Base-by-base conservation (phyloP, 257 asterid genomes). In the Solanum rostratum region DNA sequence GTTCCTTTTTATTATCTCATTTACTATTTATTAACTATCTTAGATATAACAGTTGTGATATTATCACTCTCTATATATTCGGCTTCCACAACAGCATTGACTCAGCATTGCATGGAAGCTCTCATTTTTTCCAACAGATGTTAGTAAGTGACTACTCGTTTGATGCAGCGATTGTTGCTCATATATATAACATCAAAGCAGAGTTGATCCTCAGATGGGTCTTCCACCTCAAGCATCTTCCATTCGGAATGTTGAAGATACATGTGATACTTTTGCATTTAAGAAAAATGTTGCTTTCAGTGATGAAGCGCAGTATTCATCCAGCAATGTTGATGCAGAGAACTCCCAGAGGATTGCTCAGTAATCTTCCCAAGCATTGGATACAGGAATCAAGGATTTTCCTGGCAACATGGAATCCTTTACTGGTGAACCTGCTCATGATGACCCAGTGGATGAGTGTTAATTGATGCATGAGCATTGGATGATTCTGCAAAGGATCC, bases 161-260 rank as follows among this genome's bases (percentile, higher is more conserved):
- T 86, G 99, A 96, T 83, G 98, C 97, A 69, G 99, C 99, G 85
- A 95, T 96, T 88, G 98, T 97, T 73, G 97, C 98, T 84, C 99
- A 96, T 85, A 91, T 95, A 83, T 86, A 88, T 88, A 94, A 86
- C 97, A 93, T 86, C 95, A 93, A 78, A 90, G 85, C 90, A 89
- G 85, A 92, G 87, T 82, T 10, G 89, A 84, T 71, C 82, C 54
- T 53, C 95, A 90, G 87, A 90, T 87, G 74, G 90, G 84, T 37
- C 86, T 85, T 82, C 80, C 84, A 59, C 87, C 93, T 79, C 90
- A 88, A 45, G 86, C 84, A 80, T 89, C 97, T 86, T 92, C 97
- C 55, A 92, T 95, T 83, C 95, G 97, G 98, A 97, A 95, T 84
- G 97, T 93, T 86, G 99, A 96, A 88, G 99, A 95, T 89, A 93